Conservation (phyloP, 2,329 filamentous ascomycete genomes). For the Chaetomium sp. region DNA sequence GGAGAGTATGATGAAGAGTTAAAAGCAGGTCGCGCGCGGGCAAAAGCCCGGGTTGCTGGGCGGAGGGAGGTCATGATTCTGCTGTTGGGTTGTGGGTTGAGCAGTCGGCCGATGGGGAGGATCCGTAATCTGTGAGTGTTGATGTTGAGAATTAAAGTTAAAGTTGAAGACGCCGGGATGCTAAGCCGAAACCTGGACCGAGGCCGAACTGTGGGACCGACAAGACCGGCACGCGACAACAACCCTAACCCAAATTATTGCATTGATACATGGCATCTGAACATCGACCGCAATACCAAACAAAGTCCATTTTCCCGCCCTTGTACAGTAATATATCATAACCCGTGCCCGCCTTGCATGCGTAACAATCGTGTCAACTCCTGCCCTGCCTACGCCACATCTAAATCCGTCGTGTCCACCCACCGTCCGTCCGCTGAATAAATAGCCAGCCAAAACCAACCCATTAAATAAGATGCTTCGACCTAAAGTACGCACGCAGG, state of each 20-base stretch:
- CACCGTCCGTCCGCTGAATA: neutral
- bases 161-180: too few species aligned
- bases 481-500: constrained; percentile 93
- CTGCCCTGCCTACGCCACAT: constrained; percentile 18
- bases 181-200: too few species aligned
- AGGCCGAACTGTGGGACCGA: too few species aligned
- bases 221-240: too few species aligned
- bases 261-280: too few species aligned
- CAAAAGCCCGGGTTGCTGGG: constrained; percentile 10
- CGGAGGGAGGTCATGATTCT: constrained; percentile 12
- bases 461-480: constrained; percentile 61
- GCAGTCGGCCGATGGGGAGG: too few species aligned
- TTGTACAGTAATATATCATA: too few species aligned
- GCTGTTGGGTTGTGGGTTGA: neutral
- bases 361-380: constrained; percentile 20
- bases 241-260: too few species aligned
- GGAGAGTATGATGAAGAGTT: constrained; percentile 15
- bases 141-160: too few species aligned
- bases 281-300: too few species aligned
- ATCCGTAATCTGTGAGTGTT: too few species aligned
- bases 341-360: constrained; percentile 17
- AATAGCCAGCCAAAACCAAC: neutral
- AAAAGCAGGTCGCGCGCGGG: constrained; percentile 10
- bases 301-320: too few species aligned
- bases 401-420: constrained; percentile 3